Evolutionary conservation across 2,329 filamentous ascomycete species (phyloP).

Genomic region (Pseudovirgaria hyperparasitica): DNA sequence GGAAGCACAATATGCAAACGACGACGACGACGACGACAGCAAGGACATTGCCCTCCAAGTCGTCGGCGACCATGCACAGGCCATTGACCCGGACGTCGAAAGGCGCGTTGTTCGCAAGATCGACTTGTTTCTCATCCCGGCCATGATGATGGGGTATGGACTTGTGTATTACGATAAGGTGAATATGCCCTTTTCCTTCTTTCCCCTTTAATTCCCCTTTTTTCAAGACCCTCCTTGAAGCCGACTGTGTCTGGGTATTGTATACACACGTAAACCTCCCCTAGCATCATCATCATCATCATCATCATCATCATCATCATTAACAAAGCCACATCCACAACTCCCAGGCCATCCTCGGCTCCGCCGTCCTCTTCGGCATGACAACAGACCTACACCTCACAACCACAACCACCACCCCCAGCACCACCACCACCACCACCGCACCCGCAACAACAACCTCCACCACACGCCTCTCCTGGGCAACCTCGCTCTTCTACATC

Average conservation of each 20-base stretch:
- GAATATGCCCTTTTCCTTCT: too few relatives aligned
- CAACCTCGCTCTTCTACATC: constrained; percentile 69
- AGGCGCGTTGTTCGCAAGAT: constrained; percentile 52
- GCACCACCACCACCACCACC: constrained; percentile 37
- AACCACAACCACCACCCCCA: constrained; percentile 37
- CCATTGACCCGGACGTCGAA: constrained; percentile 42
- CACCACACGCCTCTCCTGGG: constrained; percentile 60
- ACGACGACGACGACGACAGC: too few relatives aligned
- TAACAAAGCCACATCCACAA: constrained; percentile 4
- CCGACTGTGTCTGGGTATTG: too few relatives aligned
- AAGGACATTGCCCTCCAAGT: constrained; percentile 47
- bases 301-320: too few relatives aligned
- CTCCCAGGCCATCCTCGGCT: constrained; percentile 59
- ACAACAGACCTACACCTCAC: constrained; percentile 52
- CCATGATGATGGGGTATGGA: constrained; percentile 52
- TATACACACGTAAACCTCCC: too few relatives aligned
- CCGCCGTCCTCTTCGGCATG: constrained; percentile 65
- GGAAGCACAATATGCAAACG: too few relatives aligned
- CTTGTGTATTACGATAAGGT: constrained; percentile 60
- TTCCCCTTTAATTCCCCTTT: too few relatives aligned
- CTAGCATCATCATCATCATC: too few relatives aligned
- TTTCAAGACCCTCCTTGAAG: too few relatives aligned
- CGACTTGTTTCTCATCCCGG: constrained; percentile 53
- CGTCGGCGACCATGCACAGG: constrained; percentile 43
- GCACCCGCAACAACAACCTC: constrained; percentile 43